A percentile compares a stretch with the other conserved stretches of the same genome.
Evolutionary conservation across 1,284 basidiomycete species (phyloP).

Genomic region (Abortiporus biennis): DNA sequence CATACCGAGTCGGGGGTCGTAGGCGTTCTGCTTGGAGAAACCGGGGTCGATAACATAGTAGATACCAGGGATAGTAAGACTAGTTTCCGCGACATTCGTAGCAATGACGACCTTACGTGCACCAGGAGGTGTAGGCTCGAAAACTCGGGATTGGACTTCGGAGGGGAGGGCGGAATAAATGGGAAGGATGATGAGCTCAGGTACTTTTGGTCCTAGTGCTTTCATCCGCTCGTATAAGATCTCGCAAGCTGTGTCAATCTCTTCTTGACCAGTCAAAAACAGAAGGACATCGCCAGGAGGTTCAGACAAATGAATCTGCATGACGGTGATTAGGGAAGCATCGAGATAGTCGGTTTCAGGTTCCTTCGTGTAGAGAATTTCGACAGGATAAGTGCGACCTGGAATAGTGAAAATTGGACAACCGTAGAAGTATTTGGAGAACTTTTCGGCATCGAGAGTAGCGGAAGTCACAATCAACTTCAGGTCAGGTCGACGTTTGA

Average conservation of each 20-base stretch:
- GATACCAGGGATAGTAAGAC: conserved; percentile 96
- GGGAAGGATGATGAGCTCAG: conserved; percentile 93
- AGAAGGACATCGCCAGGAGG: conserved; percentile 95
- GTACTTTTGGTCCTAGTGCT: conserved; percentile 93
- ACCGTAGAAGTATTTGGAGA: conserved; percentile 97
- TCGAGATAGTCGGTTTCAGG: conserved; percentile 99
- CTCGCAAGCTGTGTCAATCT: conserved; percentile 97
- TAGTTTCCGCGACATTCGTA: conserved; percentile 98
- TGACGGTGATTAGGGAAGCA: conserved; percentile 95
- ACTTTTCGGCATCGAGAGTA: conserved; percentile 98
- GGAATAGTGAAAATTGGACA: conserved; percentile 99
- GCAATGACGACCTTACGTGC: conserved; percentile 97
- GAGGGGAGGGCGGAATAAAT: conserved; percentile 98
- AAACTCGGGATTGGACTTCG: conserved; percentile 96
- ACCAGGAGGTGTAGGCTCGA: conserved; percentile 95
- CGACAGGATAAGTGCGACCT: conserved; percentile 97
- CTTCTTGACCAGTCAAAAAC: conserved; percentile 98
- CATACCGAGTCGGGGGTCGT: conserved; percentile 97
- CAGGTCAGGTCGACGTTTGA: conserved; percentile 90
- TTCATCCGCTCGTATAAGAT: conserved; percentile 98
- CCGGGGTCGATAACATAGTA: conserved; percentile 99
- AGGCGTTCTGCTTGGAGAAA: conserved; percentile 98
- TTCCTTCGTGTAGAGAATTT: conserved; percentile 96
- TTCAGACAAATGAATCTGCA: conserved; percentile 99
- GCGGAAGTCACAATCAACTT: conserved; percentile 98